phyloP scores from a whole-genome alignment of 192 early-diverging fungal species.

The Globomyces pollinis-pini region DNA sequence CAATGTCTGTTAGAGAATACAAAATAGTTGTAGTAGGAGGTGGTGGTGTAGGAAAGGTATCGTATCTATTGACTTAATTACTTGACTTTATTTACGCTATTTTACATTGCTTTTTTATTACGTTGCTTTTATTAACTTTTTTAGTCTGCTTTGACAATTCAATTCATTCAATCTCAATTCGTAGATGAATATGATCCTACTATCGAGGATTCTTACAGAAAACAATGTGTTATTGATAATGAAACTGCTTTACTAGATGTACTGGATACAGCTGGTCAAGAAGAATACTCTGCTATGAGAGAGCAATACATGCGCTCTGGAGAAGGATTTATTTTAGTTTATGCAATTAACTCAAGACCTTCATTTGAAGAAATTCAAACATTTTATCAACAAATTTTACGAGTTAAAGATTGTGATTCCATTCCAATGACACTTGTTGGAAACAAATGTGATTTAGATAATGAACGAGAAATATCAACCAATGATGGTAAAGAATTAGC shows the following conservation, averaged over 20 bases:
- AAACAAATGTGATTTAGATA: slow-evolving; percentile 83
- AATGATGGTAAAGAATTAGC: slow-evolving; percentile 78
- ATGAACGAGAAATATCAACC: slow-evolving; percentile 46
- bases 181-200: slow-evolving; percentile 59
- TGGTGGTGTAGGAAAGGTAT: slow-evolving; percentile 18
- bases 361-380: slow-evolving; percentile 72
- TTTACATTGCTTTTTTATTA: too few relatives aligned
- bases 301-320: slow-evolving; percentile 87
- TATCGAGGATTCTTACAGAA: slow-evolving; percentile 66
- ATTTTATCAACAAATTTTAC: slow-evolving; percentile 66
- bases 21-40: slow-evolving; percentile 12
- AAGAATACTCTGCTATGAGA: slow-evolving; percentile 63
- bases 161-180: slow-evolving; percentile 85
- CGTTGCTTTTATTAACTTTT: background rate
- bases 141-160: slow-evolving; percentile 82
- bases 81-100: too few relatives aligned
- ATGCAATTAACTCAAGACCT: slow-evolving; percentile 63
- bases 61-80: too few relatives aligned
- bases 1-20: slow-evolving; percentile 10
- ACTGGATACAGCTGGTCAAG: slow-evolving; percentile 87
- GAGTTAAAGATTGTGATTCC: slow-evolving; percentile 69
- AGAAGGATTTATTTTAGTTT: slow-evolving; percentile 79
- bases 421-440: slow-evolving; percentile 77
- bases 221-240: slow-evolving; percentile 75
- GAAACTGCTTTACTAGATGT: slow-evolving; percentile 79